Base-by-base conservation (phyloP, 495 filamentous ascomycete genomes). In the Podospora pseudoanserina region DNA sequence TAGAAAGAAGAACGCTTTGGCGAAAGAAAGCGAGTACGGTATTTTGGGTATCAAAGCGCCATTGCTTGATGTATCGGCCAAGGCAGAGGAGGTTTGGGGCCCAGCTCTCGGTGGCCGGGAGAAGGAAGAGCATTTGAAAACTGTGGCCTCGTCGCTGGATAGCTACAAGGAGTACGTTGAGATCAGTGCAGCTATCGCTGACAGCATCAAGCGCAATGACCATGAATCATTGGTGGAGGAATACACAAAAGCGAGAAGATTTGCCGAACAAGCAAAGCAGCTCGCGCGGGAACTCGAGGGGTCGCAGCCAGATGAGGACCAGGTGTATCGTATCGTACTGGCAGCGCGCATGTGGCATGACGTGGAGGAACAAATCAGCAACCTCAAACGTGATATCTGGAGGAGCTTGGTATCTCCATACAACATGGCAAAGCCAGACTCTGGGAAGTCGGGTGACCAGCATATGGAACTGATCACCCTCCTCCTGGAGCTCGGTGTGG, bases 11-110 rank as follows among this genome's bases (percentile, higher is more conserved):
- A 97, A 96, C 77, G 94, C 94, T 5, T 81, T 97, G 54, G 84
- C 88, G 15, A 97, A 96, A 75, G 95, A 99, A 76, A 94, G 91
- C 70, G 95, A 99, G 73, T 99, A 96, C 68, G 95, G 96, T 34
- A 90, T 97, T 64, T 85, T 89, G 73, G 94, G 93, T 7, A 96
- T 99, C 66, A 93, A 96, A 70, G 84, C 84, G 6, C 93, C 96
- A 32, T 77, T 99, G 65, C 83, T 92, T 11, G 95, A 98, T 72
- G 92, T 93, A 2, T 92, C 92, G 26, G 88, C 92, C 61, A 98
- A 97, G 75, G 94, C 94, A 0, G 92, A 99, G 75, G 96, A 99
- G 69, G 88, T 98, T 4, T 99, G 95, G 92, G 95, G 96, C 0
- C 96, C 96, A 18, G 94, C 93, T 19, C 81, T 99, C 62, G 92